Evolutionary conservation across 352 stramenopile genomes (phyloP).

Genomic region (Phytophthora megakarya): DNA sequence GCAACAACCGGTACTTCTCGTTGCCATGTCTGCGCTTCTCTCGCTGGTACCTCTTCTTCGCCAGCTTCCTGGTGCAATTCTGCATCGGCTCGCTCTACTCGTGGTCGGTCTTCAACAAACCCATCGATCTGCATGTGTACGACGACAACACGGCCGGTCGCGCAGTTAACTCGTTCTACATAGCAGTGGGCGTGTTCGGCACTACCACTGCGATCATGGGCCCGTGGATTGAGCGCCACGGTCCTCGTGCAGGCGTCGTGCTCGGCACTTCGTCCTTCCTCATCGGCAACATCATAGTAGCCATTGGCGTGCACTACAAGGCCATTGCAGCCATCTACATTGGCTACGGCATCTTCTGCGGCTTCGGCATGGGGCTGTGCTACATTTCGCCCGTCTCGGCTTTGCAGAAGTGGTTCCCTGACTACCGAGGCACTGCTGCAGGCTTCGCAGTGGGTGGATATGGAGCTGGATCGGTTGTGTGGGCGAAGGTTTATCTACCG

Average conservation of each 20-base stretch:
- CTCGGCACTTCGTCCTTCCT: conserved; percentile 55
- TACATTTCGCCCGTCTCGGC: conserved; percentile 75
- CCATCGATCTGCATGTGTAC: conserved; percentile 55
- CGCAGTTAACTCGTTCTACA: conserved; percentile 70
- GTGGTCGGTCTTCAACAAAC: conserved; percentile 73
- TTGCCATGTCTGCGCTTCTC: conserved; percentile 43
- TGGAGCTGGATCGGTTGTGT: conserved; percentile 60
- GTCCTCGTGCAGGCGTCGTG: conserved; percentile 45
- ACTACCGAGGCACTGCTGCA: conserved; percentile 62
- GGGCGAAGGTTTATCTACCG: conserved; percentile 61
- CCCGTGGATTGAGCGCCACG: conserved; percentile 64
- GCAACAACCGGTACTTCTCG: conserved; percentile 58
- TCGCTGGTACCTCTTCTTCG: conserved; percentile 66
- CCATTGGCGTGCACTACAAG: conserved; percentile 54
- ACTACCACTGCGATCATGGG: conserved; percentile 61
- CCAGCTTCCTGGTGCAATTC: conserved; percentile 62
- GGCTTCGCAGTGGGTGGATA: conserved; percentile 67
- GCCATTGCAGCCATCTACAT: conserved; percentile 57
- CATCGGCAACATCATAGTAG: conserved; percentile 50
- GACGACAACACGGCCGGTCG: conserved; percentile 39
- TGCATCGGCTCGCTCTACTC: conserved; percentile 72
- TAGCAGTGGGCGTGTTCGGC: conserved; percentile 60
- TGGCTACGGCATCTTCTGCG: conserved; percentile 61
- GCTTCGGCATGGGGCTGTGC: conserved; percentile 66
- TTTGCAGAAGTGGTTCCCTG: conserved; percentile 73